Percentiles rank a stretch among this genome's conserved stretches.
phyloP scores from a whole-genome alignment of 2,329 filamentous ascomycete species.

The Torrubiellomyces zombiae region DNA sequence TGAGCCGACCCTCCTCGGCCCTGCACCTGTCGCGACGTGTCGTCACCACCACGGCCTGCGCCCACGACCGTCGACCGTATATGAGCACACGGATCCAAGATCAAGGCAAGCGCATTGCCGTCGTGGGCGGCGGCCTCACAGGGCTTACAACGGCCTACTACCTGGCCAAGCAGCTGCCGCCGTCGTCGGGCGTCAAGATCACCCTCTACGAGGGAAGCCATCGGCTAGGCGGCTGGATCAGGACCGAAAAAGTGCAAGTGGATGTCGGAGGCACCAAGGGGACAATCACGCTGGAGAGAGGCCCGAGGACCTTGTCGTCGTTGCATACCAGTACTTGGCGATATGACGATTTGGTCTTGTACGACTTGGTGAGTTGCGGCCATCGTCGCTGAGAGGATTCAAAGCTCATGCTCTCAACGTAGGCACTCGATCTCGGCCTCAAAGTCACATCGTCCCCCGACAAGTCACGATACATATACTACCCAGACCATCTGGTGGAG shows the following conservation, averaged over 20 bases:
- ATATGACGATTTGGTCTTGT: conserved; percentile 48
- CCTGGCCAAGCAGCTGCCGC: conserved; percentile 50
- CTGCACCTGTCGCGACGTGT: too few species aligned
- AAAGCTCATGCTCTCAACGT: conserved; percentile 5
- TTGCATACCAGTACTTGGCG: conserved; percentile 20
- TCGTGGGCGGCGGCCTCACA: conserved; percentile 70
- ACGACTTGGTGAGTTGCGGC: conserved; percentile 47
- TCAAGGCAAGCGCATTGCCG: conserved; percentile 38
- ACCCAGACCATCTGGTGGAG: conserved; percentile 50
- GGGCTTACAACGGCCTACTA: conserved; percentile 68
- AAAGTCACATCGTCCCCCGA: conserved; percentile 32
- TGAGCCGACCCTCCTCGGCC: too few species aligned
- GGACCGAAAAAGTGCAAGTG: conserved; percentile 45
- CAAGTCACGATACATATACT: conserved; percentile 60
- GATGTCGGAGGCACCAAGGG: conserved; percentile 34
- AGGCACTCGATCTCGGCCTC: conserved; percentile 20
- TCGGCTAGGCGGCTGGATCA: conserved; percentile 70
- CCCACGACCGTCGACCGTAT: conserved; percentile 4
- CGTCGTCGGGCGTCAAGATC: conserved; percentile 48
- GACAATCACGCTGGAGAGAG: conserved; percentile 61
- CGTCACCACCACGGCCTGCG: conserved; percentile 4
- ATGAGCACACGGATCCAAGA: conserved; percentile 3
- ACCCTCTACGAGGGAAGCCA: conserved; percentile 63
- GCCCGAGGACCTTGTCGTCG: conserved; percentile 60
- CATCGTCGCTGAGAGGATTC: background rate